These are phyloP conservation scores for Hortaea werneckii DNA, from an alignment of 2,329 filamentous ascomycete species.

Conservation along the genomic window DNA sequence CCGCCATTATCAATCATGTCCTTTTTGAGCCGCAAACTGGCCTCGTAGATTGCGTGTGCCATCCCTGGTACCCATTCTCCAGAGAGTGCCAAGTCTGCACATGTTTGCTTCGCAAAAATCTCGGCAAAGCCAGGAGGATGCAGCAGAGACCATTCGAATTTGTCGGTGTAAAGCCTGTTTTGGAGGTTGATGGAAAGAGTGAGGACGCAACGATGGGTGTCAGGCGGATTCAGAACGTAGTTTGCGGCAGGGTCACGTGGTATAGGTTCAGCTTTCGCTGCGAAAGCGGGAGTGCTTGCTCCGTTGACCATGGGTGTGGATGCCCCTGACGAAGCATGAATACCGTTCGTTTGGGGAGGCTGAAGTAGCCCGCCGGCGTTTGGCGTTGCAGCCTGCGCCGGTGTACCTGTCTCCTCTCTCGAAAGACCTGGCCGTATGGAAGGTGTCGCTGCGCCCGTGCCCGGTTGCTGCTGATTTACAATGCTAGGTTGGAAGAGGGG, in stretches of 20 bases:
- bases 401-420: constrained; percentile 41
- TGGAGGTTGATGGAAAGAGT: constrained; percentile 83
- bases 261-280: constrained; percentile 58
- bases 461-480: constrained; percentile 17
- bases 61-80: constrained; percentile 93
- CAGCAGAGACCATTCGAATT: constrained; percentile 92
- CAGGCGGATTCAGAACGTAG: constrained; percentile 73
- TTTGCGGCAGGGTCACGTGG: constrained; percentile 17
- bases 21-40: constrained; percentile 85
- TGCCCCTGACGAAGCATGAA: constrained; percentile 30
- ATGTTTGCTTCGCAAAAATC: constrained; percentile 83
- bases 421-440: constrained; percentile 33
- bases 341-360: constrained; percentile 43
- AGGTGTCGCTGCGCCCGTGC: constrained; percentile 20
- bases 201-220: constrained; percentile 89
- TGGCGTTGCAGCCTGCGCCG: constrained; percentile 22
- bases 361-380: constrained; percentile 18
- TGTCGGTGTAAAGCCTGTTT: constrained; percentile 88
- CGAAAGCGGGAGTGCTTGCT: constrained; percentile 43
- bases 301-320: constrained; percentile 38
- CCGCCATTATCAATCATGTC: constrained; percentile 82
- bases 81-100: constrained; percentile 76
- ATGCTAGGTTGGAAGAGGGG: constrained; percentile 67
- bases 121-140: constrained; percentile 89
- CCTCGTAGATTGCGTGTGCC: constrained; percentile 94